These are phyloP conservation scores for Paspalum vaginatum DNA, from an alignment of 176 grass and related monocot species.

Conservation along the genomic window DNA sequence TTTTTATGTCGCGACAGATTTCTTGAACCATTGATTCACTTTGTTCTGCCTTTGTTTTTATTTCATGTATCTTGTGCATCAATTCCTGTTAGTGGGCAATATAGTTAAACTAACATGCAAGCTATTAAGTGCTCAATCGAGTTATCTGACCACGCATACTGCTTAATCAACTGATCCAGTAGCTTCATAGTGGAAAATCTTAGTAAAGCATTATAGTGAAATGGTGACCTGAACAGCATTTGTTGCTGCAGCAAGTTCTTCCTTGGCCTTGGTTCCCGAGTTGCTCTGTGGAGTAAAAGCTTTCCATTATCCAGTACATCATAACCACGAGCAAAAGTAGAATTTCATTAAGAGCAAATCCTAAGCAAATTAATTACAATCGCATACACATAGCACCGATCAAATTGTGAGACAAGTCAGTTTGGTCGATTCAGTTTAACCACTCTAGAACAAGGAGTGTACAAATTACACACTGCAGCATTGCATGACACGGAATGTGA, in stretches of 20 bases:
- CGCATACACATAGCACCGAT: neutral
- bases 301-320: slow-evolving; percentile 1
- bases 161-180: slow-evolving; percentile 6
- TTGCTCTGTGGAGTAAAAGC: slow-evolving; percentile 65
- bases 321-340: slow-evolving; percentile 1
- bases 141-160: slow-evolving; percentile 13
- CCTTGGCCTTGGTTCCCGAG: slow-evolving; percentile 98
- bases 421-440: slow-evolving; percentile 15
- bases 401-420: neutral
- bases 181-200: neutral
- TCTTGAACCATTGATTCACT: slow-evolving; percentile 99
- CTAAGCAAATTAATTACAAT: neutral
- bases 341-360: slow-evolving; percentile 3
- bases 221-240: slow-evolving; percentile 89
- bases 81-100: slow-evolving; percentile 62
- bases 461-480: neutral
- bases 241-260: slow-evolving; percentile 97
- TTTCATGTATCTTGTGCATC: slow-evolving; percentile 96
- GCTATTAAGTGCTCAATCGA: neutral
- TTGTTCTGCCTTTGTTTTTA: slow-evolving; percentile 92
- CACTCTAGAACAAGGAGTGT: neutral
- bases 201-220: neutral
- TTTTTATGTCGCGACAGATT: slow-evolving; percentile 98
- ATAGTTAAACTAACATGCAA: slow-evolving; percentile 32
- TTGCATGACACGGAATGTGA: neutral